Base-by-base conservation (phyloP, 495 filamentous ascomycete species). In the Aspergillus asperescens region DNA sequence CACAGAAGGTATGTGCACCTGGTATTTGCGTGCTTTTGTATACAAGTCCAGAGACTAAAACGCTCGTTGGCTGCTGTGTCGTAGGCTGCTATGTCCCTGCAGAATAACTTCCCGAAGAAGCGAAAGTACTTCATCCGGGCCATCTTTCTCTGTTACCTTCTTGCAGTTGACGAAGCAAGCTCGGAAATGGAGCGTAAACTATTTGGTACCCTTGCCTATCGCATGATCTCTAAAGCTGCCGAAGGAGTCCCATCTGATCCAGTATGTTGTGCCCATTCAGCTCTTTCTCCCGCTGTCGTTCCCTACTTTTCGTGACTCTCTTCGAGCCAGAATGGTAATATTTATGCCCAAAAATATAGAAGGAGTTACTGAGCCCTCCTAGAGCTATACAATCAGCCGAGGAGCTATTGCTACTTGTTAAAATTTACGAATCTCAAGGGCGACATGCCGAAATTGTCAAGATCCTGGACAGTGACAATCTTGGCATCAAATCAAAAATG, bases 101-200 rank as follows among this genome's bases (percentile, higher is more conserved):
- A 80, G 58, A 83, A 73, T 56, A 77, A 75, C 53, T 83, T 79
- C 40, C 73, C 81, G 1, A 74, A 76, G 47, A 68, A 74, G 16
- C 69, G 81, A 19, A 74, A 79, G 32, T 83, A 81, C 52, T 76
- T 77, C 55, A 77, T 82, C 51, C 81, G 80, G 76, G 77, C 79
- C 10, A 78, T 82, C 19, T 70, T 83, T 46, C 66, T 75, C 29
- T 75, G 69, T 28, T 66, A 77, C 44, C 59, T 81, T 37, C 56
- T 72, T 20, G 63, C 73, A 19, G 56, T 59, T 13, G 62, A 69
- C 50, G 44, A 63, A 9, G 34, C 64, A 12, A 71, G 69, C 47
- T 73, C 69, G 15, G 74, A 77, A 4, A 52, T 60, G n/a, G 78
- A 83, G 13, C 67, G 71, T 28, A 78, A 78, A 55, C 58, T 84